Base-by-base conservation (phyloP, 768 basidiomycete genomes). In the Auricularia heimuer region DNA sequence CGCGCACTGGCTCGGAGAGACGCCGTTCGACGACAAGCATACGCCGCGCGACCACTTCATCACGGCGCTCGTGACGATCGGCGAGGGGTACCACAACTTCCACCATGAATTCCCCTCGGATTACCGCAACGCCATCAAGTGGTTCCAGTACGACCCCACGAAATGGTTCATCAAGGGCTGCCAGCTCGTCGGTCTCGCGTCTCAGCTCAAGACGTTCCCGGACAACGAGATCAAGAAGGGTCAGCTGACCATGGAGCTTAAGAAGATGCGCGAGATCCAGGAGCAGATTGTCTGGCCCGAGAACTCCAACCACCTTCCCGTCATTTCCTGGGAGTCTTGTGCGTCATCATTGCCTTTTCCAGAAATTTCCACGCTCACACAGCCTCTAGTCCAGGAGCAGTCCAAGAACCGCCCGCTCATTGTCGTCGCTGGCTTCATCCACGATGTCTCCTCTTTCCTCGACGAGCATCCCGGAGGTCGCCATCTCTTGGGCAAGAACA, bases 81-180 rank as follows among this genome's bases (percentile, higher is more conserved):
- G 91, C 12, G 91, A 94, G 90, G 90, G 12, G 3, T 92, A 92
- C 75, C 91, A 93, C 79, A 92, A 93, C 72, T 92, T 92, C 75
- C 90, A 92, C 74, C 90, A 92, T 72, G 90, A 94, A 69, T 94
- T 92, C 77, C 92, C 91, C 34, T 77, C 77, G 74, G 89, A 90
- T 71, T 89, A 85, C 76, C 79, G 91, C 58, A 92, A 92, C 71
- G 90, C 90, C 3, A 75, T 80, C 73, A 74, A 80, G 21, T 90
- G 87, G 88, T 89, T 88, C 71, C 81, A 83, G 68, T 86, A 84
- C 74, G 86, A 86, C 72, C 86, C 86, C 3, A 86, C 85, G 61
- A 85, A 87, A 71, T 85, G 85, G 83, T 94, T 97, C 79, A 97
- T 97, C 71, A 84, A 80, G 21, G 68, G 78, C 47, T 87, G 85